Base-by-base conservation (phyloP, 2,329 filamentous ascomycete genomes). In the Colletotrichum aenigma region DNA sequence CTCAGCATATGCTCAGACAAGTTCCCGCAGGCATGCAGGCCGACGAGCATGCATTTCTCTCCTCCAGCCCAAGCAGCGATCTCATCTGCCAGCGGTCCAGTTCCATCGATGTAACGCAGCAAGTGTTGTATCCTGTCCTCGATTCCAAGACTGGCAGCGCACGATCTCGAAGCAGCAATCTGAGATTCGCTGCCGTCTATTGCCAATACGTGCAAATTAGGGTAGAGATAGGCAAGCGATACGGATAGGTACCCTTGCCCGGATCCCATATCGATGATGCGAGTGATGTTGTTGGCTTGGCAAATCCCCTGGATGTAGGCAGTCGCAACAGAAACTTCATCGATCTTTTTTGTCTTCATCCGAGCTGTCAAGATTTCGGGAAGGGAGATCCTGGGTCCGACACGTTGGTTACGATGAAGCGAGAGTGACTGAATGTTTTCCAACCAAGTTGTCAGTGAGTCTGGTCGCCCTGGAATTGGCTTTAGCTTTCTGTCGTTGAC, bases 1-100 rank as follows among this genome's bases (percentile, higher is more conserved):
- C 80, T 76, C 10, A 83, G 58, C 81, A 83, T 83, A 66, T 82
- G 80, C 74, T 84, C 82, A 1, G 82, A 82, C 9, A 84, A 75
- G n/a, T 76, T 81, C 3, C 82, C 82, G 62, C 82, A 84, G 3
- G 82, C 82, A 56, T 84, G 82, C 2, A 84, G 77, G 1, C 82
- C 82, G 24, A 83, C 81, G 28, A 84, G 79, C 75, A 84, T 79
- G 70, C 82, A 84, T 16, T 56, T 77, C 60, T 82, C 66, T 1
- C 80, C 79, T 9, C 58, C 70, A 0, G 81, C 79, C 82, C 82
- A 84, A 9, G 72, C 76, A 7, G 79, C 74, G 10, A 84, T 79
- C 16, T 79, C 78, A 12, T 64, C 58, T 4, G 66, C 69, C 16
- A 84, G 67, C 3, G 70, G 28, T 6, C 76, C 52, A 1, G 79